These are phyloP conservation scores for Coprinellus micaceus DNA, from an alignment of 768 basidiomycete genomes.

Conservation along the genomic window DNA sequence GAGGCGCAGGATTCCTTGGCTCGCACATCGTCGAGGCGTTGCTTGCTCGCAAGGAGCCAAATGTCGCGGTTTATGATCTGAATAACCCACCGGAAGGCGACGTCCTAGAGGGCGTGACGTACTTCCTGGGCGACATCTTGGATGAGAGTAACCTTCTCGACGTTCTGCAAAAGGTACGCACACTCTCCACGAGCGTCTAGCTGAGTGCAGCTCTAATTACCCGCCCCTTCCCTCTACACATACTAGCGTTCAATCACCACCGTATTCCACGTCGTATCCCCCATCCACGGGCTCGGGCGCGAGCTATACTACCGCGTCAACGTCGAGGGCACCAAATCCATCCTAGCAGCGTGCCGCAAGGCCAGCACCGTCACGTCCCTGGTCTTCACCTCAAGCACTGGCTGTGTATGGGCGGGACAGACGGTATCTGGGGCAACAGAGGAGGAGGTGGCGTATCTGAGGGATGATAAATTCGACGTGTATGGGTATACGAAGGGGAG, in stretches of 20 bases:
- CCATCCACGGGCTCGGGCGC: slow-evolving; percentile 34
- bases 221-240: background rate
- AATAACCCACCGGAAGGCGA: slow-evolving; percentile 40
- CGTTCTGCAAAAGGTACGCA: slow-evolving; percentile 38
- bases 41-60: slow-evolving; percentile 33
- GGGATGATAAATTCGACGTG: slow-evolving; percentile 37
- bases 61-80: slow-evolving; percentile 51
- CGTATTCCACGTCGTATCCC: slow-evolving; percentile 56
- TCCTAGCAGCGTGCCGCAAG: slow-evolving; percentile 40
- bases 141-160: slow-evolving; percentile 35
- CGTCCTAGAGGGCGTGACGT: slow-evolving; percentile 34
- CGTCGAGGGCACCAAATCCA: slow-evolving; percentile 43
- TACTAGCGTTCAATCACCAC: slow-evolving; percentile 34
- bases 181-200: background rate
- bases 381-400: slow-evolving; percentile 51
- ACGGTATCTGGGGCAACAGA: slow-evolving; percentile 49
- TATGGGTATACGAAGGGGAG: slow-evolving; percentile 53
- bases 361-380: slow-evolving; percentile 38
- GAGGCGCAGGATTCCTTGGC: slow-evolving; percentile 49
- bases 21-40: slow-evolving; percentile 49
- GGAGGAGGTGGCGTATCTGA: slow-evolving; percentile 37
- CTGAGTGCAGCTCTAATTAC: background rate
- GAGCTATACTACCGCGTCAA: slow-evolving; percentile 48
- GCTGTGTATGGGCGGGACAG: slow-evolving; percentile 45
- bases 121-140: slow-evolving; percentile 48